These are phyloP conservation scores for Spergularia azorica DNA, from an alignment of 179 eudicot species.

Conservation along the genomic window DNA sequence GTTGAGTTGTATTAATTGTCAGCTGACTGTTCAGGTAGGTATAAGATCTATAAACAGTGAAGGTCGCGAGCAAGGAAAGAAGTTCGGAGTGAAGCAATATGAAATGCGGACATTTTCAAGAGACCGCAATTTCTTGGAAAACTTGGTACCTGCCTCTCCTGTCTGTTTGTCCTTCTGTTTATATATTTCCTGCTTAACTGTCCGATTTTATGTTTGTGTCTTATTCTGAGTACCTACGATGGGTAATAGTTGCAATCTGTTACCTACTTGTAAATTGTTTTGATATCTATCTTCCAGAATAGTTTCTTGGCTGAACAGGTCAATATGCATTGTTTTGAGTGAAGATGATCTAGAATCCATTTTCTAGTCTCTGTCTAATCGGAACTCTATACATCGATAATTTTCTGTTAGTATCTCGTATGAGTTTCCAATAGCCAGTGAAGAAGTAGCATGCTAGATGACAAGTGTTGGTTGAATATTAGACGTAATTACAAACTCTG, in stretches of 20 bases:
- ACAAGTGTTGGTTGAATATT: too few relatives aligned
- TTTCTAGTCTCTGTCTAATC: too few relatives aligned
- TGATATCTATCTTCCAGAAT: background rate
- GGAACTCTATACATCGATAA: too few relatives aligned
- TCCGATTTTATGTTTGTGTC: background rate
- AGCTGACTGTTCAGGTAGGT: conserved; percentile 64
- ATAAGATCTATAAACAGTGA: conserved; percentile 84
- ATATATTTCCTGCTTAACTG: too few relatives aligned
- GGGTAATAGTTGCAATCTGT: too few relatives aligned
- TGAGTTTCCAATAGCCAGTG: too few relatives aligned
- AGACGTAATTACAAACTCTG: background rate
- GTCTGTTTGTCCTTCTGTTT: background rate
- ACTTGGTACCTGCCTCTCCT: conserved; percentile 46
- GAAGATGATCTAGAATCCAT: too few relatives aligned
- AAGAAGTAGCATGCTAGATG: background rate
- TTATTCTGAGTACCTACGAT: background rate
- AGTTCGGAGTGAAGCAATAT: conserved; percentile 94
- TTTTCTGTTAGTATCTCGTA: too few relatives aligned
- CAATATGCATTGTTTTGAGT: background rate
- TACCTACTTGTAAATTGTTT: background rate
- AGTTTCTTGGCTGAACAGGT: background rate
- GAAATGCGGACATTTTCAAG: conserved; percentile 82
- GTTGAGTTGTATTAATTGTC: conserved; percentile 3
- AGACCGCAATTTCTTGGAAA: conserved; percentile 62
- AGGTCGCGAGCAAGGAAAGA: conserved; percentile 97